Evolutionary conservation across 2,329 filamentous ascomycete genomes (phyloP).

Genomic region (Byssochlamys sp.): DNA sequence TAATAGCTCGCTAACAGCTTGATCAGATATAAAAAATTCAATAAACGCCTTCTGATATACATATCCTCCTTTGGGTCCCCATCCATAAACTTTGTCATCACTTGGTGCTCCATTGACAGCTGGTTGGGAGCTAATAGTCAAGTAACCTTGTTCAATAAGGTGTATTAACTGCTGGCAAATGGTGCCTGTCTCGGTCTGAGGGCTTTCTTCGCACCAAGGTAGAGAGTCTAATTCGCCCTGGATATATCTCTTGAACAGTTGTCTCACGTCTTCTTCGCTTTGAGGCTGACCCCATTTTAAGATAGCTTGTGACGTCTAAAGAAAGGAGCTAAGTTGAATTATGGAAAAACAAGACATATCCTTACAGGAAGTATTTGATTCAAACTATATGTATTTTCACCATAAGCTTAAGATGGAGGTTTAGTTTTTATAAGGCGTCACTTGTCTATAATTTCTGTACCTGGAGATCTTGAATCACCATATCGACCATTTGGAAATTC

Average conservation of each 20-base stretch:
- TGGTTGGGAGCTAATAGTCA: slow-evolving; percentile 96
- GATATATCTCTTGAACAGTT: slow-evolving; percentile 78
- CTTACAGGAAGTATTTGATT: too few relatives aligned
- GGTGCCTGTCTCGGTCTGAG: slow-evolving; percentile 68
- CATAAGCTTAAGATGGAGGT: slow-evolving; percentile 82
- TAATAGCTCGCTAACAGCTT: slow-evolving; percentile 67
- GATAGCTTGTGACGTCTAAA: too few relatives aligned
- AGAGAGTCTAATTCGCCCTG: slow-evolving; percentile 68
- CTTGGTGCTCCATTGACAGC: slow-evolving; percentile 86
- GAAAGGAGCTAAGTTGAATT: too few relatives aligned
- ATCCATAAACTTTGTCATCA: slow-evolving; percentile 75
- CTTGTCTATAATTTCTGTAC: too few relatives aligned
- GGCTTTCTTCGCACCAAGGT: slow-evolving; percentile 87
- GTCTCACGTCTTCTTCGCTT: too few relatives aligned
- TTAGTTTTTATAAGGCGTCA: slow-evolving; percentile 88
- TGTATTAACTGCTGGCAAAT: slow-evolving; percentile 71
- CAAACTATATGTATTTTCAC: too few relatives aligned
- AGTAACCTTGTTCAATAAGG: slow-evolving; percentile 73
- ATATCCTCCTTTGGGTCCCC: slow-evolving; percentile 89
- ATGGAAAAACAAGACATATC: too few relatives aligned
- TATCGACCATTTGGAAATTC: slow-evolving; percentile 98
- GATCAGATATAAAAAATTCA: slow-evolving; percentile 76
- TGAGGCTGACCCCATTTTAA: too few relatives aligned
- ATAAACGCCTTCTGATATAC: slow-evolving; percentile 98
- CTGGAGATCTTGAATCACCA: slow-evolving; percentile 94